Evolutionary conservation across 2,329 filamentous ascomycete genomes (phyloP).

Genomic region (Cladophialophora carrionii): DNA sequence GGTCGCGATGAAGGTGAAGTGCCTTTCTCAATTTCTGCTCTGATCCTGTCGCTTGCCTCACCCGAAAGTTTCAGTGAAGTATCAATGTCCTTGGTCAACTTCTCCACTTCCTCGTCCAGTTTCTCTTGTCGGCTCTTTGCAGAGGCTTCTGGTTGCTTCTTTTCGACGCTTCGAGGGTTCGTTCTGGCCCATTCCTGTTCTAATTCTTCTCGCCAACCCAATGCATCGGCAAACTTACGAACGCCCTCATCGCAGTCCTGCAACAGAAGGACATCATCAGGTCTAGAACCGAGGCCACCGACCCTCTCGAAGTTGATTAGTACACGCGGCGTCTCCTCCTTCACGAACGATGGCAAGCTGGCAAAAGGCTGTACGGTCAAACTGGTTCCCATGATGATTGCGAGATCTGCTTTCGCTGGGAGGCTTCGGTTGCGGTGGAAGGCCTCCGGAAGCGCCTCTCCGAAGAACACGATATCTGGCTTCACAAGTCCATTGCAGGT

Average conservation of each 20-base stretch:
- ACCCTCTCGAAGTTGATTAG: slow-evolving; percentile 87
- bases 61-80: slow-evolving; percentile 55
- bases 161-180: slow-evolving; percentile 64
- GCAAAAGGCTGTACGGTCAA: slow-evolving; percentile 88
- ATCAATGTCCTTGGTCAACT: slow-evolving; percentile 62
- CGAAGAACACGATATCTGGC: slow-evolving; percentile 94
- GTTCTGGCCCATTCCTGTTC: slow-evolving; percentile 72
- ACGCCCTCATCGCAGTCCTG: slow-evolving; percentile 85
- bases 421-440: slow-evolving; percentile 66
- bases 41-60: slow-evolving; percentile 42
- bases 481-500: slow-evolving; percentile 80
- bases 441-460: slow-evolving; percentile 67
- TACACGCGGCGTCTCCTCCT: slow-evolving; percentile 69
- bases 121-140: slow-evolving; percentile 58
- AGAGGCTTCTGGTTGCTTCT: slow-evolving; percentile 44
- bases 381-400: slow-evolving; percentile 87
- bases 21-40: slow-evolving; percentile 42
- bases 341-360: slow-evolving; percentile 68
- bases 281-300: slow-evolving; percentile 72
- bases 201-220: slow-evolving; percentile 85
- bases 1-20: slow-evolving; percentile 2
- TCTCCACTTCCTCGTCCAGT: slow-evolving; percentile 61
- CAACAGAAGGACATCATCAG: slow-evolving; percentile 83
- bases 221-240: slow-evolving; percentile 72
- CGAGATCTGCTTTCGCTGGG: slow-evolving; percentile 69